Percentiles rank a stretch among this genome's conserved stretches.
These are phyloP conservation scores for Gillenia trifoliata DNA, from an alignment of 306 rosid species.

Conservation along the genomic window DNA sequence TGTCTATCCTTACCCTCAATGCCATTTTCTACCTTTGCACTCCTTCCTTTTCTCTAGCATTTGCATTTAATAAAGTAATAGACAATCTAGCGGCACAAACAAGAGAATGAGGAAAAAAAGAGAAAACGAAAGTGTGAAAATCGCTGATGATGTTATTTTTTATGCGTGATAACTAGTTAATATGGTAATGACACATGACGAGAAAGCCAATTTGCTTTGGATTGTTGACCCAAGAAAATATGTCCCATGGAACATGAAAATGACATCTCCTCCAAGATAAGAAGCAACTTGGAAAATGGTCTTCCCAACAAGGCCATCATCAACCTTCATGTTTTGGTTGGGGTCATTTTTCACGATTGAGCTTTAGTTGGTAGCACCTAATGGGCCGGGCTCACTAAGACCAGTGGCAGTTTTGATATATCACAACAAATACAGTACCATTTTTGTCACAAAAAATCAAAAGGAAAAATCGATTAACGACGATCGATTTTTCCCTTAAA, in stretches of 20 bases:
- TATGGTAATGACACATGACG: background rate
- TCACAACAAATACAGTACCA: background rate
- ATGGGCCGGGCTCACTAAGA: background rate
- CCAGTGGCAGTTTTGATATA: slow-evolving; percentile 18
- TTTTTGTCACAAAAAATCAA: background rate
- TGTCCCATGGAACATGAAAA: background rate
- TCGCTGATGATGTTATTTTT: background rate
- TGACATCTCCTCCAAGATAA: background rate
- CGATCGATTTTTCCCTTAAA: background rate
- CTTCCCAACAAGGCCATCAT: background rate
- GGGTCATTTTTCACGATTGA: background rate
- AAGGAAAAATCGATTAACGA: background rate
- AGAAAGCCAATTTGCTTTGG: background rate
- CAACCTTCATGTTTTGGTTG: background rate
- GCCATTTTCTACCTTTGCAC: too few relatives aligned
- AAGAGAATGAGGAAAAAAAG: too few relatives aligned
- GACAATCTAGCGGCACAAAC: background rate
- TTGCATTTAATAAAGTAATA: too few relatives aligned
- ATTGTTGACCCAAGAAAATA: background rate
- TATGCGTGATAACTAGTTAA: background rate
- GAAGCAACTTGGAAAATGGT: background rate
- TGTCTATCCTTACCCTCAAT: too few relatives aligned
- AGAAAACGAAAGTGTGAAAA: too few relatives aligned
- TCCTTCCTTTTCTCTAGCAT: too few relatives aligned
- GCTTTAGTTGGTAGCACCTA: background rate